Base-by-base conservation (phyloP, 2,329 filamentous ascomycete species). In the Ceratocystis lukuohia region DNA sequence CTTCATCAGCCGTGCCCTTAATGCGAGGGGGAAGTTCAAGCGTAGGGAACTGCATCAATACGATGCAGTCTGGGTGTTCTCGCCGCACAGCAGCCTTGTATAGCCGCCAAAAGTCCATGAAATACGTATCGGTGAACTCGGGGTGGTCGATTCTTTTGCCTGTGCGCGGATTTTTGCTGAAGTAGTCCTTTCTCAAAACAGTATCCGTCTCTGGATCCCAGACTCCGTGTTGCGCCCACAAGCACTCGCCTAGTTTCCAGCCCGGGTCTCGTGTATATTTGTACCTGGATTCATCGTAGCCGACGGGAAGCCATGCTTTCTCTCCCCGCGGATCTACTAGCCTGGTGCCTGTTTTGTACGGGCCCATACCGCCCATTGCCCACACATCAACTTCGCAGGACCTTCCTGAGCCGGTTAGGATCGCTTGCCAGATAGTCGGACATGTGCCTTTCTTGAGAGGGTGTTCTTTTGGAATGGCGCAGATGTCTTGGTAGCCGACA, bases 191-290 rank as follows among this genome's bases (percentile, higher is more conserved):
- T 70, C 83, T 84, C 67, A 96, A 75, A 4, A 99, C 77, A 0
- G 82, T 84, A 73, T 96, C 91, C 1, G 83, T 88, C 3, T 80
- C 77, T 5, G 88, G 86, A 72, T 99, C 91, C 94, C 94, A 99
- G 5, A 99, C 85, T 1, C 92, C 93, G 74, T 99, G 92, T 73
- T 96, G 93, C 2, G 94, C 93, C 94, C 94, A 99, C 50, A 99
- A 75, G 72, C 94, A 97, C 75, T 95, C 85, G n/a, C 94, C 94
- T 20, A 99, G 78, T 74, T 87, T 92, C 94, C 94, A 99, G 6
- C 81, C 87, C 0, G 88, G 82, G 72, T 96, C 90, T 70, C 94
- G 84, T 73, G 88, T 91, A 86, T 90, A 99, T 45, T 90, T 90
- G 74, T 99, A 99, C 69, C 85, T 84, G 12, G 84, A 86, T 20